phyloP scores from a whole-genome alignment of 441 rosid species.

The Euphorbia corollata region DNA sequence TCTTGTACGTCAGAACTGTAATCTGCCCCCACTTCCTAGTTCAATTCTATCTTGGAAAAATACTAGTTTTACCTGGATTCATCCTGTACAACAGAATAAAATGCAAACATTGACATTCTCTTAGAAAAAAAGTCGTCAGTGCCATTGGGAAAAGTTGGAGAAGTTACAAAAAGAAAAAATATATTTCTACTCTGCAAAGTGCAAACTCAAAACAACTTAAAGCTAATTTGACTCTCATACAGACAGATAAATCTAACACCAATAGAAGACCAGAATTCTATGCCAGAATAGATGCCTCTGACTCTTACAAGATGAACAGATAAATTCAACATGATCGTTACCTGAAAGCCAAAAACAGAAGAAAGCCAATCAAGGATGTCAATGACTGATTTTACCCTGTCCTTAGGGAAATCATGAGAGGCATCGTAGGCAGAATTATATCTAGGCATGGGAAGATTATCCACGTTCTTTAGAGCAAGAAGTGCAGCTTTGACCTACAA shows the following conservation, averaged over 20 bases:
- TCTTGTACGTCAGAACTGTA: background rate
- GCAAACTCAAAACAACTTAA: slow-evolving; percentile 2
- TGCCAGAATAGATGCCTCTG: slow-evolving; percentile 12
- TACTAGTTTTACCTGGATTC: background rate
- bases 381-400: slow-evolving; percentile 36
- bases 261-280: slow-evolving; percentile 8
- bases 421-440: slow-evolving; percentile 23
- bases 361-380: slow-evolving; percentile 97
- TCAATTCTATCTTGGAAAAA: slow-evolving; percentile 5
- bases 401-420: slow-evolving; percentile 32
- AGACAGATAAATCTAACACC: background rate
- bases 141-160: background rate
- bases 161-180: background rate
- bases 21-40: background rate
- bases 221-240: background rate
- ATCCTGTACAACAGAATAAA: background rate
- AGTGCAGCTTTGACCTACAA: slow-evolving; percentile 83
- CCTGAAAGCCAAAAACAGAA: slow-evolving; percentile 93
- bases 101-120: background rate
- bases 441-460: slow-evolving; percentile 57
- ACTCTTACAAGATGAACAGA: slow-evolving; percentile 5
- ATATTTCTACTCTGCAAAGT: background rate
- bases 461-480: slow-evolving; percentile 51
- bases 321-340: slow-evolving; percentile 23
- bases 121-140: background rate